Evolutionary conservation across 2,329 filamentous ascomycete species (phyloP).

Genomic region (Apiospora phragmitis): DNA sequence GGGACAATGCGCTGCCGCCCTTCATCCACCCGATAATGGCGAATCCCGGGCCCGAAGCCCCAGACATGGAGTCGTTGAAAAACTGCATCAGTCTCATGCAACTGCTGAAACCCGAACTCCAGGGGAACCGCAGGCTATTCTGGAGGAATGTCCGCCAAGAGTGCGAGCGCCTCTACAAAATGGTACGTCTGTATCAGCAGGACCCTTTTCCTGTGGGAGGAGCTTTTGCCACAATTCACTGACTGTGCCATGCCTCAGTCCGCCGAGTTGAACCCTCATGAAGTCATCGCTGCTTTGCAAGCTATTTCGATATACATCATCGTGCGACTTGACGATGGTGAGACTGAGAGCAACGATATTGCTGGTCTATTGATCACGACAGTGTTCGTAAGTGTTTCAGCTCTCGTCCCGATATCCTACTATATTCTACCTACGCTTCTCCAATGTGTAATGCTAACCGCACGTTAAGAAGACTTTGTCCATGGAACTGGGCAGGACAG

Average conservation of each 20-base stretch:
- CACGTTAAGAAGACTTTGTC: slow-evolving; percentile 8
- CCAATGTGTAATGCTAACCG: not conserved
- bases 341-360: slow-evolving; percentile 42
- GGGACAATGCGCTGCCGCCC: slow-evolving; percentile 38
- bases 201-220: slow-evolving; percentile 9
- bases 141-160: slow-evolving; percentile 45
- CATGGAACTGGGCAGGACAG: not conserved
- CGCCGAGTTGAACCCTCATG: slow-evolving; percentile 25
- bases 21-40: slow-evolving; percentile 41
- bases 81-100: slow-evolving; percentile 43
- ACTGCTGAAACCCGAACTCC: slow-evolving; percentile 36
- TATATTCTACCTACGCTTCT: not conserved
- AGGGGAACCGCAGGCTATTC: slow-evolving; percentile 40
- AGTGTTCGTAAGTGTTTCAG: slow-evolving; percentile 31
- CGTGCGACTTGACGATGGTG: slow-evolving; percentile 42
- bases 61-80: slow-evolving; percentile 36
- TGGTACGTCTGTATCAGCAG: slow-evolving; percentile 28
- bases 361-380: slow-evolving; percentile 38
- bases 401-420: not conserved
- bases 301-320: slow-evolving; percentile 45
- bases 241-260: slow-evolving; percentile 21
- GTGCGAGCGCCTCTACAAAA: slow-evolving; percentile 38
- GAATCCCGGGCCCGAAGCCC: slow-evolving; percentile 22
- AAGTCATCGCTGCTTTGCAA: slow-evolving; percentile 42
- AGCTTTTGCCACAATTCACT: not conserved